These are phyloP conservation scores for Podila horticola DNA, from an alignment of 192 early-diverging fungal genomes.

Conservation along the genomic window DNA sequence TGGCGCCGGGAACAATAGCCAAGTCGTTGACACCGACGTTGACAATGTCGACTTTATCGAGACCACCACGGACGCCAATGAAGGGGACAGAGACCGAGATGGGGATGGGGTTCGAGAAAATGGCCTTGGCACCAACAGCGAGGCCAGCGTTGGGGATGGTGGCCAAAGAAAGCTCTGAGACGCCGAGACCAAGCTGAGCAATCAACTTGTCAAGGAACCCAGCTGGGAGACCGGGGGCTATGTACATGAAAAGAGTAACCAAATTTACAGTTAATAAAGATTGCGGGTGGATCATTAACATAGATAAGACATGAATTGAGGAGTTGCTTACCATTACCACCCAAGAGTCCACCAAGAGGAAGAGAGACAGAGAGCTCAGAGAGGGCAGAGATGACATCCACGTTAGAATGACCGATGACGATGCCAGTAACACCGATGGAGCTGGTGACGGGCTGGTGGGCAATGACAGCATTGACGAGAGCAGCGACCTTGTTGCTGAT, in stretches of 20 bases:
- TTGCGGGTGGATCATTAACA: neutral
- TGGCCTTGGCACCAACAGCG: slow-evolving; percentile 28
- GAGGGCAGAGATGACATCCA: slow-evolving; percentile 36
- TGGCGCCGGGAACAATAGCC: slow-evolving; percentile 26
- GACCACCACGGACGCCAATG: slow-evolving; percentile 42
- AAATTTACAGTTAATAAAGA: neutral
- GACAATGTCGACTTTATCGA: slow-evolving; percentile 37
- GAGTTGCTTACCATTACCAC: slow-evolving; percentile 21
- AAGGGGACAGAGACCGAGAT: slow-evolving; percentile 43
- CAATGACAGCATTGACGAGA: slow-evolving; percentile 41
- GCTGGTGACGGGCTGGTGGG: slow-evolving; percentile 37
- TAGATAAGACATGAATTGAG: neutral
- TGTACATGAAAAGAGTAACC: neutral
- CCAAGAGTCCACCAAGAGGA: slow-evolving; percentile 28
- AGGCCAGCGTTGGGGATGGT: slow-evolving; percentile 49
- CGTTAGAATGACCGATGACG: slow-evolving; percentile 29
- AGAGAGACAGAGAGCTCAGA: slow-evolving; percentile 31
- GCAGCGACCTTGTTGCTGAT: slow-evolving; percentile 41
- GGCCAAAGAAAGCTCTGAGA: slow-evolving; percentile 35
- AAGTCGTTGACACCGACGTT: slow-evolving; percentile 35
- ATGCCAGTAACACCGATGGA: slow-evolving; percentile 32
- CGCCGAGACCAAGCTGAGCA: slow-evolving; percentile 29
- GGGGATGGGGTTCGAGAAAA: slow-evolving; percentile 47
- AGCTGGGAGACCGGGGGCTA: slow-evolving; percentile 24
- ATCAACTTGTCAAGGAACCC: slow-evolving; percentile 24